These are phyloP conservation scores for Casuarina cunninghamiana DNA, from an alignment of 306 rosid species.

Conservation along the genomic window DNA sequence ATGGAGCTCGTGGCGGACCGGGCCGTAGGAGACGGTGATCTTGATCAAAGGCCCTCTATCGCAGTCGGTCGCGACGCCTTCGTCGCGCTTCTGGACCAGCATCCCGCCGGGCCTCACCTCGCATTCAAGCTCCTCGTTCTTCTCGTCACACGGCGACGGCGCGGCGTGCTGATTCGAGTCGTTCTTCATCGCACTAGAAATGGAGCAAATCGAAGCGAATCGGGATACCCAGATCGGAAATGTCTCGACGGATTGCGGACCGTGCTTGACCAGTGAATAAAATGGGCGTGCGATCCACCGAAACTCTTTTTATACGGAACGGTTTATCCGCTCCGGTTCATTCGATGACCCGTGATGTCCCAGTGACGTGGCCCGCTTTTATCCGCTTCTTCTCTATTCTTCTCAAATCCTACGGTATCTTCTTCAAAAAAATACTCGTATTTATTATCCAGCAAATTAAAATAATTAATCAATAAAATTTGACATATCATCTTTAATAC, in stretches of 20 bases:
- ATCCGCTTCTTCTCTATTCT: too few species aligned
- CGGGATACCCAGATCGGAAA: neutral
- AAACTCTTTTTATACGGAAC: neutral
- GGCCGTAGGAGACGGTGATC: constrained; percentile 39
- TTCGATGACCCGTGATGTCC: neutral
- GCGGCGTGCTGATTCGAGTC: constrained; percentile 7
- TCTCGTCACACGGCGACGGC: constrained; percentile 7
- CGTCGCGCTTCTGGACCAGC: constrained; percentile 49
- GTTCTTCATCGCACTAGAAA: constrained; percentile 21
- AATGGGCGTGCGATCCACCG: neutral
- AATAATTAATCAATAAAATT: too few species aligned
- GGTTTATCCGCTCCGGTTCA: neutral
- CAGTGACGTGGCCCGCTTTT: too few species aligned
- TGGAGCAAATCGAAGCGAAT: neutral
- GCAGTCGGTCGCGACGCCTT: neutral
- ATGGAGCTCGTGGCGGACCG: constrained; percentile 32
- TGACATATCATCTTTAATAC: too few species aligned
- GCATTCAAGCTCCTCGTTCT: constrained; percentile 28
- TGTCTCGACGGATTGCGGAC: neutral
- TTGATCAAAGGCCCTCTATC: constrained; percentile 33
- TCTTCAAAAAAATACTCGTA: too few species aligned
- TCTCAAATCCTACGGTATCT: too few species aligned
- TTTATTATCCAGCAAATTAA: too few species aligned
- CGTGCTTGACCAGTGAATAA: neutral
- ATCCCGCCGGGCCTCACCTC: constrained; percentile 50